phyloP scores from a whole-genome alignment of 2,329 filamentous ascomycete species.

The Hypoxylon sp. region DNA sequence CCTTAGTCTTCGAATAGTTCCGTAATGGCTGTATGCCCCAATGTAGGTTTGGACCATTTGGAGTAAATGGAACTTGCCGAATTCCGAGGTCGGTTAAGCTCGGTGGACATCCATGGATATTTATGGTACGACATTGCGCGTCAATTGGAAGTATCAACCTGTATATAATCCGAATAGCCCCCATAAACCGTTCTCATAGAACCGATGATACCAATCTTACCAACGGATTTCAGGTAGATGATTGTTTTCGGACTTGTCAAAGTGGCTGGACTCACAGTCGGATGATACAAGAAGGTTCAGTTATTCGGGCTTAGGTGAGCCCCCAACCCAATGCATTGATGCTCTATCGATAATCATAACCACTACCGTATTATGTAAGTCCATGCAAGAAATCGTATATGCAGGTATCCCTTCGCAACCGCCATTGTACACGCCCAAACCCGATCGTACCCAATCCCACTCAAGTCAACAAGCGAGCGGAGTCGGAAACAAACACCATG shows the following conservation, averaged over 20 bases:
- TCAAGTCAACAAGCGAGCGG: neutral
- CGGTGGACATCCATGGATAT: neutral
- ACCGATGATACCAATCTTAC: neutral
- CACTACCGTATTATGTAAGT: slow-evolving; percentile 3
- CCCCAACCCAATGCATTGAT: slow-evolving; percentile 7
- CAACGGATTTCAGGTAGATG: neutral
- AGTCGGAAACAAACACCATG: neutral
- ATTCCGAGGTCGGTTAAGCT: slow-evolving; percentile 19
- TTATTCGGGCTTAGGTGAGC: slow-evolving; percentile 19
- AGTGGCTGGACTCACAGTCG: neutral
- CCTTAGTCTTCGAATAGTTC: neutral
- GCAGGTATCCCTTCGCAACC: slow-evolving; percentile 10
- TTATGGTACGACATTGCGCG: slow-evolving; percentile 5
- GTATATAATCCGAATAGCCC: slow-evolving; percentile 2
- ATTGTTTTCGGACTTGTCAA: neutral
- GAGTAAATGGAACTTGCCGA: slow-evolving; percentile 20
- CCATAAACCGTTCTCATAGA: neutral
- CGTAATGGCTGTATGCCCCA: neutral
- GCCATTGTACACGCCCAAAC: neutral
- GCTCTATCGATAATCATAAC: slow-evolving; percentile 28
- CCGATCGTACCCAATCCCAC: slow-evolving; percentile 6
- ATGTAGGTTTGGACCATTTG: neutral
- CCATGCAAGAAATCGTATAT: slow-evolving; percentile 8
- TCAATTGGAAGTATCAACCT: slow-evolving; percentile 2
- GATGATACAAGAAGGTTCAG: neutral